These are phyloP conservation scores for Myriosclerotinia scirpicola DNA, from an alignment of 2,329 filamentous ascomycete species.

Conservation along the genomic window DNA sequence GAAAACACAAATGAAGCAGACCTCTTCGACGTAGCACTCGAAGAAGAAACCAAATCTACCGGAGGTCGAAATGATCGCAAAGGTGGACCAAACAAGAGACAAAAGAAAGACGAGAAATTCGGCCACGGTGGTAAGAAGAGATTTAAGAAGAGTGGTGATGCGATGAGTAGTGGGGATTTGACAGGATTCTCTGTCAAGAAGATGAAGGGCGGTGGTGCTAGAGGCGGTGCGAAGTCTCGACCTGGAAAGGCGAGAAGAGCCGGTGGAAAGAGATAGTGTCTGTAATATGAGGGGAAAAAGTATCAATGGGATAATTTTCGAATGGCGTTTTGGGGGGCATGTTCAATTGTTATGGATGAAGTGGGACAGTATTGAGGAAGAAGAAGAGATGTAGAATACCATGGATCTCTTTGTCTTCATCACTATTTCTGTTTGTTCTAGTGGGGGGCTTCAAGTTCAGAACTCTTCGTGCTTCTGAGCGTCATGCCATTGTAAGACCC, in stretches of 20 bases:
- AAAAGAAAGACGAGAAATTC: conserved; percentile 93
- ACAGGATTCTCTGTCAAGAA: conserved; percentile 76
- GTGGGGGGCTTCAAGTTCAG: neutral
- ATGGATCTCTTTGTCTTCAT: conserved; percentile 14
- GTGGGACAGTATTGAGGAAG: neutral
- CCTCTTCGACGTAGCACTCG: conserved; percentile 87
- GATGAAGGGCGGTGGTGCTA: conserved; percentile 68
- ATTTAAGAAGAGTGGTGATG: conserved; percentile 86
- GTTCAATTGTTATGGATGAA: conserved; percentile 3
- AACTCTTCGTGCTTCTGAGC: neutral
- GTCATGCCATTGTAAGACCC: no score
- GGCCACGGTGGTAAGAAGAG: conserved; percentile 97
- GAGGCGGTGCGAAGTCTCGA: conserved; percentile 41
- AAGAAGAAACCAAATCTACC: conserved; percentile 46
- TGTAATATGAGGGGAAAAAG: conserved; percentile 11
- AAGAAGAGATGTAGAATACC: conserved; percentile 3
- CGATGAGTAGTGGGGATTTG: conserved; percentile 76
- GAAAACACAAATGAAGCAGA: conserved; percentile 70
- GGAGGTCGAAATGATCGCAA: conserved; percentile 27
- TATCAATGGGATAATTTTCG: conserved; percentile 5
- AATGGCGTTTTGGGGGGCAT: conserved; percentile 10
- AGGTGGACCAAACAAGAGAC: conserved; percentile 66
- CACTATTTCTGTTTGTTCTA: neutral
- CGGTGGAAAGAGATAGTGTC: conserved; percentile 35
- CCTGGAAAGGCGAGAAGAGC: conserved; percentile 49